Evolutionary conservation across 306 rosid genomes (phyloP).

Genomic region (Dryas alaskensis): DNA sequence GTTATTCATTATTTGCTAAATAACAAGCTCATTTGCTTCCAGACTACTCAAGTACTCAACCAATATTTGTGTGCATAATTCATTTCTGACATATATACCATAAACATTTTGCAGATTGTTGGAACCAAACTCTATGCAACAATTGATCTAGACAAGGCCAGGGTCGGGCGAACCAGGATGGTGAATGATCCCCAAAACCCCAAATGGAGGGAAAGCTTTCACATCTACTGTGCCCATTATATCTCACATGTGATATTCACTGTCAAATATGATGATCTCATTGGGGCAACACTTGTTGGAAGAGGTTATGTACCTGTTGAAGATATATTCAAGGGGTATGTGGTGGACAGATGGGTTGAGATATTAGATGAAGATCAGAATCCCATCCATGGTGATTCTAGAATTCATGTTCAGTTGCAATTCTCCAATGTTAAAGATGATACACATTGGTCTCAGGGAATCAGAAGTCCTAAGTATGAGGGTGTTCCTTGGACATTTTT

Average conservation of each 20-base stretch:
- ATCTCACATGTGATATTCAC: slow-evolving; percentile 61
- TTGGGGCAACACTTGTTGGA: slow-evolving; percentile 79
- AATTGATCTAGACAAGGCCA: slow-evolving; percentile 71
- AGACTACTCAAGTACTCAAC: neutral
- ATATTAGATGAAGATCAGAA: slow-evolving; percentile 56
- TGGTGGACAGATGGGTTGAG: slow-evolving; percentile 39
- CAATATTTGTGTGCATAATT: neutral
- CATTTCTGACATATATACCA: slow-evolving; percentile 4
- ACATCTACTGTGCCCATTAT: slow-evolving; percentile 63
- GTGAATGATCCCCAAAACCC: slow-evolving; percentile 42
- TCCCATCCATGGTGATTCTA: slow-evolving; percentile 47
- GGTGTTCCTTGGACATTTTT: slow-evolving; percentile 73
- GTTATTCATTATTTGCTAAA: neutral
- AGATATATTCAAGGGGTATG: slow-evolving; percentile 32
- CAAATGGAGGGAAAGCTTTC: slow-evolving; percentile 55
- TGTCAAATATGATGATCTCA: slow-evolving; percentile 56
- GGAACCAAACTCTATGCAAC: slow-evolving; percentile 75
- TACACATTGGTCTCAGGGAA: slow-evolving; percentile 51
- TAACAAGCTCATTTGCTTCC: slow-evolving; percentile 1
- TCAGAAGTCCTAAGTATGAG: slow-evolving; percentile 27
- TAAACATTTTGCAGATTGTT: slow-evolving; percentile 42
- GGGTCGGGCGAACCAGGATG: slow-evolving; percentile 54
- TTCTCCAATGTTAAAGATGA: slow-evolving; percentile 30
- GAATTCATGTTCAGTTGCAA: slow-evolving; percentile 46
- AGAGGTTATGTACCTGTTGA: slow-evolving; percentile 60